phyloP scores from a whole-genome alignment of 352 stramenopile genomes.

The Globisporangium emineosum region DNA sequence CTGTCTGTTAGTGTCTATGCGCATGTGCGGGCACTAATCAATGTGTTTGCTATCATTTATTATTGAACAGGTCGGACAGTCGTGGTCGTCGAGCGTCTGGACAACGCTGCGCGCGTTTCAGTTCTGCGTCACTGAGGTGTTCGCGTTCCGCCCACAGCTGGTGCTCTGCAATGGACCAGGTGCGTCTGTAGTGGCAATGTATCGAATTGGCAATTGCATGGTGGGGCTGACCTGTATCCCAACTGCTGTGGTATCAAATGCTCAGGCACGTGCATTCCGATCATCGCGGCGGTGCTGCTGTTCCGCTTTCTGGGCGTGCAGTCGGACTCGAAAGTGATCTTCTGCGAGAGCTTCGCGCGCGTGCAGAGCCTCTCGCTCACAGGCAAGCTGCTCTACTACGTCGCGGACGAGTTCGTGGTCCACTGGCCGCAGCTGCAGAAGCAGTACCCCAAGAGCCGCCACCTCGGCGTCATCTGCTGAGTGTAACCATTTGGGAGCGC shows the following conservation, averaged over 20 bases:
- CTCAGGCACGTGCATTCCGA: conserved; percentile 91
- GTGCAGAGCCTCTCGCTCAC: conserved; percentile 92
- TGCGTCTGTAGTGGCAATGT: conserved; percentile 3
- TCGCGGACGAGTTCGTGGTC: conserved; percentile 93
- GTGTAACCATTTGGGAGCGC: too few relatives aligned
- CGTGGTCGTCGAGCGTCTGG: conserved; percentile 86
- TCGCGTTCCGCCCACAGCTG: conserved; percentile 72
- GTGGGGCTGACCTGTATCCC: too few relatives aligned
- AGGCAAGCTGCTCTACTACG: conserved; percentile 91
- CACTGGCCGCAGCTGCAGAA: conserved; percentile 91
- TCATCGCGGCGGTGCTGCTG: conserved; percentile 85
- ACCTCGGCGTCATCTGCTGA: conserved; percentile 89
- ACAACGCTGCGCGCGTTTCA: conserved; percentile 84
- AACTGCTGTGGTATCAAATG: conserved; percentile 4
- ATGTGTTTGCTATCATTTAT: neutral
- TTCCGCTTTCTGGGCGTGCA: conserved; percentile 76
- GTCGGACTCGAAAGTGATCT: conserved; percentile 81
- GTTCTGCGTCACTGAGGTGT: conserved; percentile 74
- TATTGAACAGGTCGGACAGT: conserved; percentile 83
- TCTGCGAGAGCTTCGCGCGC: conserved; percentile 94
- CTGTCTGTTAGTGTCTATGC: neutral
- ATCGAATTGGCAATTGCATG: neutral
- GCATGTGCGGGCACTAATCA: neutral
- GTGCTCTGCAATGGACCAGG: conserved; percentile 94
- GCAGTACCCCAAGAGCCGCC: conserved; percentile 79